Evolutionary conservation across 2,329 filamentous ascomycete species (phyloP).

Genomic region (Pyrenochaeta sp.): DNA sequence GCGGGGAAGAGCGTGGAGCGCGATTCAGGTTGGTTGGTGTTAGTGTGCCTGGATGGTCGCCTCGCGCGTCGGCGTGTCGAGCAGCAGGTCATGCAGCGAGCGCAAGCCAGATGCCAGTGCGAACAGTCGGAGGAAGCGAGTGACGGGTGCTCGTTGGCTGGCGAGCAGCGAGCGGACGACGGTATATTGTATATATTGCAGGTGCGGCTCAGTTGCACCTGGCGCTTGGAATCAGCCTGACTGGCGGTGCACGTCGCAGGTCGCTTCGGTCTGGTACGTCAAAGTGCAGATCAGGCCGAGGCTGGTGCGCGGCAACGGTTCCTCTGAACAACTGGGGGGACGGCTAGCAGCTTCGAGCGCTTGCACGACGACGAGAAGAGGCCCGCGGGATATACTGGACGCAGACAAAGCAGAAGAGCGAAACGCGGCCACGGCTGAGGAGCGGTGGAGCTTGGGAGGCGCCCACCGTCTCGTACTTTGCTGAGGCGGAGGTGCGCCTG

Average conservation of each 20-base stretch:
- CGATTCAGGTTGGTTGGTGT: conserved; percentile 31
- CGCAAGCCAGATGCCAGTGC: too few relatives aligned
- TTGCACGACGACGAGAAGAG: background rate
- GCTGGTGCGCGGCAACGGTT: conserved; percentile 15
- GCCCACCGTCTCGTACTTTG: conserved; percentile 21
- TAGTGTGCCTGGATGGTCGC: too few relatives aligned
- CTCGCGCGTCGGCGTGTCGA: too few relatives aligned
- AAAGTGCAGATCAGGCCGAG: conserved; percentile 16
- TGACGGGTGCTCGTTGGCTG: conserved; percentile 18
- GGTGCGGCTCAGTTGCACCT: conserved; percentile 17
- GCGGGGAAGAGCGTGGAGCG: conserved; percentile 23
- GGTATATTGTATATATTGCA: too few relatives aligned
- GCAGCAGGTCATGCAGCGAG: too few relatives aligned
- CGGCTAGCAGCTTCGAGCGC: too few relatives aligned
- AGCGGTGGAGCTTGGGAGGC: conserved; percentile 11
- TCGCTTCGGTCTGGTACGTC: conserved; percentile 26
- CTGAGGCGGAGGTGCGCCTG: conserved; percentile 26
- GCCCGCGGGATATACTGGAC: background rate
- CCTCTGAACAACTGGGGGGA: too few relatives aligned
- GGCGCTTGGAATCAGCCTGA: conserved; percentile 28
- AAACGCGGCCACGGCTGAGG: conserved; percentile 7
- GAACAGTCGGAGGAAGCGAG: too few relatives aligned
- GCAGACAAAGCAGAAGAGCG: conserved; percentile 6
- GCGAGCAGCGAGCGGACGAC: too few relatives aligned
- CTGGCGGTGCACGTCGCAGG: conserved; percentile 29